Conservation (phyloP, 768 basidiomycete genomes). For the Naganishia vaughanmartiniae region DNA sequence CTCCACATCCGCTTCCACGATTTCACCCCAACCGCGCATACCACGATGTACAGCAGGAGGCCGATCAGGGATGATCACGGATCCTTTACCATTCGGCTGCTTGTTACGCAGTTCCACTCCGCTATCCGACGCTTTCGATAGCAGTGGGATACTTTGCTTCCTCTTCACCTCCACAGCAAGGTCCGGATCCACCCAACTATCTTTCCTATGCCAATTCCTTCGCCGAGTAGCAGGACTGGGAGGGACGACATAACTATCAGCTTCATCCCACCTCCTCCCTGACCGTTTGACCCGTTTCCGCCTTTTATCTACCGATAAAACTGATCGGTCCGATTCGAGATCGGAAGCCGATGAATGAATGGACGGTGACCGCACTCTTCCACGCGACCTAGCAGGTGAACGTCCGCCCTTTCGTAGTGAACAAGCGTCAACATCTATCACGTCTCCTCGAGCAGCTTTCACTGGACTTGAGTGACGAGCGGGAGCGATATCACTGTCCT, state of each 20-base stretch:
- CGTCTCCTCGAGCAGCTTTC: neutral
- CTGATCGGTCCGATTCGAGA: constrained; percentile 24
- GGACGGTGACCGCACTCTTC: constrained; percentile 12
- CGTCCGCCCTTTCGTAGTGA: neutral
- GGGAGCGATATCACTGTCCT: neutral
- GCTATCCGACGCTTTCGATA: neutral
- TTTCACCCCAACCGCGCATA: constrained; percentile 32
- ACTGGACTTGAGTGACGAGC: neutral
- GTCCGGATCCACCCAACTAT: constrained; percentile 38
- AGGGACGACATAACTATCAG: constrained; percentile 23
- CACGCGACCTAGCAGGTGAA: constrained; percentile 24
- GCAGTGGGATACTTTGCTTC: neutral
- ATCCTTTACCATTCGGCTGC: neutral
- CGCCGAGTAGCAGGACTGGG: constrained; percentile 9
- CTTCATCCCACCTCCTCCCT: constrained; percentile 22
- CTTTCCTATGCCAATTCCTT: constrained; percentile 35
- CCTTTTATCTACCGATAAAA: constrained; percentile 6
- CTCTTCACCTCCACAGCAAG: neutral
- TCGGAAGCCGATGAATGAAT: constrained; percentile 10
- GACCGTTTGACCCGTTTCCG: constrained; percentile 23
- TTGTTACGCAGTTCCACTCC: neutral
- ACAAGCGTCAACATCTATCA: constrained; percentile 8
- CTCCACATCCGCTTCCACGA: constrained; percentile 1
- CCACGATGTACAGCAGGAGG: constrained; percentile 18
- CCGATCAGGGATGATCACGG: constrained; percentile 5